Conservation (phyloP, 371 early-diverging fungal species). For the Mortierella sp. region DNA sequence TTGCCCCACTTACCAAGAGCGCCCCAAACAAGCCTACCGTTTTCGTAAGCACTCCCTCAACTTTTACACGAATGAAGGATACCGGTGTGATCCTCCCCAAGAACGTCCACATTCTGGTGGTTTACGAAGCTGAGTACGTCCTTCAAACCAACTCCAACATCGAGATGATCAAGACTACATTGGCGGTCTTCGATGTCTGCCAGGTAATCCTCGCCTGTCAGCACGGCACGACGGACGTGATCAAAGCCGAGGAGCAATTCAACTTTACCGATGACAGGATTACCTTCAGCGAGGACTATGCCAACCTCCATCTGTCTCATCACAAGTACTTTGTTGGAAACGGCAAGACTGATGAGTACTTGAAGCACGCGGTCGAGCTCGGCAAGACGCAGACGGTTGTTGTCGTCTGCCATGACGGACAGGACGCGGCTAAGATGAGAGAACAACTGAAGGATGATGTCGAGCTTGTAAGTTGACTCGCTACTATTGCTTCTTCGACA, state of each 20-base stretch:
- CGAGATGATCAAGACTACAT: background rate
- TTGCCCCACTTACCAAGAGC: background rate
- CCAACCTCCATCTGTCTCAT: conserved; percentile 13
- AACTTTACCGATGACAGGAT: conserved; percentile 15
- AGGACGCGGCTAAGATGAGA: conserved; percentile 13
- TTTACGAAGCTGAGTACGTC: conserved; percentile 53
- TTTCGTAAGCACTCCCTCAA: conserved; percentile 29
- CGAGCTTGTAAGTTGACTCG: conserved; percentile 21
- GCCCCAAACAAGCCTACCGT: conserved; percentile 13
- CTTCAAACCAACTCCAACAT: conserved; percentile 2
- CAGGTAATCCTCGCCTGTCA: conserved; percentile 41
- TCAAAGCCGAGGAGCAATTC: conserved; percentile 17
- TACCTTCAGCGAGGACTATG: conserved; percentile 35
- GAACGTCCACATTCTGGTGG: conserved; percentile 19
- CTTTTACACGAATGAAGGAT: conserved; percentile 16
- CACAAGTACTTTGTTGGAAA: conserved; percentile 28
- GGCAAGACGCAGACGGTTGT: conserved; percentile 26
- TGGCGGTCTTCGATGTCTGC: conserved; percentile 16
- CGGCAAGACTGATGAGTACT: background rate
- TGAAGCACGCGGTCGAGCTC: conserved; percentile 23
- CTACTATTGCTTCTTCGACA: background rate
- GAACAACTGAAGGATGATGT: conserved; percentile 14
- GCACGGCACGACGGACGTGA: conserved; percentile 28
- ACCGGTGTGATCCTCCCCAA: conserved; percentile 16
- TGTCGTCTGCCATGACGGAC: conserved; percentile 31